Conservation (phyloP, 352 stramenopile genomes). For the Phytophthora cryptogea region DNA sequence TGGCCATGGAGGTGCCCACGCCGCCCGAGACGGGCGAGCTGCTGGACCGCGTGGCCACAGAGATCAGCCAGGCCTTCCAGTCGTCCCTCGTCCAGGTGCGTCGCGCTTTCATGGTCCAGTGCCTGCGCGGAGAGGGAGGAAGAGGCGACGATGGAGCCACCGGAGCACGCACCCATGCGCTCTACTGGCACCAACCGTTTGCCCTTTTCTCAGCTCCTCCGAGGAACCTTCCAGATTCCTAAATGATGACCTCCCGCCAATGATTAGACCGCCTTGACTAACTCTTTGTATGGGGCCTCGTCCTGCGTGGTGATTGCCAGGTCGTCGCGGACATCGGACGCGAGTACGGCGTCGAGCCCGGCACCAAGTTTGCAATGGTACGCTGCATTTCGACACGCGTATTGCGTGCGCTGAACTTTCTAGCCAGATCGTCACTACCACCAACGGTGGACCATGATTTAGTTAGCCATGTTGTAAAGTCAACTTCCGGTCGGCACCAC, state of each 20-base stretch:
- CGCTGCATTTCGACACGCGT: conserved; percentile 9
- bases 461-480: conserved; percentile 44
- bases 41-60: conserved; percentile 33
- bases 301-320: conserved; percentile 27
- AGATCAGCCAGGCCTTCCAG: conserved; percentile 47
- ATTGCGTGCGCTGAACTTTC: conserved; percentile 31
- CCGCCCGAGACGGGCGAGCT: conserved; percentile 31
- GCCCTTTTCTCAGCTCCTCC: conserved; percentile 6
- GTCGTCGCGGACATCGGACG: conserved; percentile 44
- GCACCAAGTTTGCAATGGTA: conserved; percentile 35
- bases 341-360: conserved; percentile 40
- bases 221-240: conserved; percentile 24
- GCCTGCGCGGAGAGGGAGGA: not conserved
- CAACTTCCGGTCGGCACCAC: conserved; percentile 9
- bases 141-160: not conserved
- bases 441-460: conserved; percentile 33
- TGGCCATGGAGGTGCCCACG: conserved; percentile 19
- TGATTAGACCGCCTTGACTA: conserved; percentile 28
- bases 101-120: not conserved
- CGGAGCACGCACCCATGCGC: not conserved
- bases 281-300: conserved; percentile 32
- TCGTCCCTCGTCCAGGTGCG: conserved; percentile 41
- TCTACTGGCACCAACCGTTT: conserved; percentile 12
- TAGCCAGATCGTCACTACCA: conserved; percentile 20
- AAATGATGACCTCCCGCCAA: conserved; percentile 4